phyloP scores from a whole-genome alignment of 352 stramenopile species.

The Pythium brachiatum region DNA sequence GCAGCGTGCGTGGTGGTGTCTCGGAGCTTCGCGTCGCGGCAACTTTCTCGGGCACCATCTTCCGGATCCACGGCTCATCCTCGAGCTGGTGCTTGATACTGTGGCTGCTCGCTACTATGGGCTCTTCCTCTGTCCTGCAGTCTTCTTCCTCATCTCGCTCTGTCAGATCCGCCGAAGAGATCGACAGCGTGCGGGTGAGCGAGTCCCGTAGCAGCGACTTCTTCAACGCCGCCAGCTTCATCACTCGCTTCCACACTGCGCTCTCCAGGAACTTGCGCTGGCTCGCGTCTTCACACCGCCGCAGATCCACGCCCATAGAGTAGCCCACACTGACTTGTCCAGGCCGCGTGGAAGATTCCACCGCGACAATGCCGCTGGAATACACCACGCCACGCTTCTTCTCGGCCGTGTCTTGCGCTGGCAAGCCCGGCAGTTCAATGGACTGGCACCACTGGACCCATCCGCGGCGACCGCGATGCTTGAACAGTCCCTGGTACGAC shows the following conservation, averaged over 20 bases:
- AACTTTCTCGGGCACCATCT: not conserved
- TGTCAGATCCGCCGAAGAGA: constrained; percentile 7
- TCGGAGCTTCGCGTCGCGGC: not conserved
- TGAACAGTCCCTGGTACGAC: constrained; percentile 26
- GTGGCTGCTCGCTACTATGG: not conserved
- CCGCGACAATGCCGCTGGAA: constrained; percentile 22
- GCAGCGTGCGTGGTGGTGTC: not conserved
- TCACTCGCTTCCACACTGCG: constrained; percentile 26
- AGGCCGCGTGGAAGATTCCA: constrained; percentile 18
- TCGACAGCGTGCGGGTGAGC: constrained; percentile 17
- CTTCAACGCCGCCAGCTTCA: constrained; percentile 23
- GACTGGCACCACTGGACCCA: constrained; percentile 31
- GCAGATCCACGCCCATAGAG: constrained; percentile 19
- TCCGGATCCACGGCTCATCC: not conserved
- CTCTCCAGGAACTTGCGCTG: constrained; percentile 17
- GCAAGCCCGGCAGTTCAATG: constrained; percentile 23
- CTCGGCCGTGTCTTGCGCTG: not conserved
- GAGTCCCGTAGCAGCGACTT: constrained; percentile 21
- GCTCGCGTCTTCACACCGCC: not conserved
- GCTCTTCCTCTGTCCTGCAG: not conserved
- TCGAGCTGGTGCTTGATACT: not conserved
- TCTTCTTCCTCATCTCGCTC: constrained; percentile 1
- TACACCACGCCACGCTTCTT: constrained; percentile 16
- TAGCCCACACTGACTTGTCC: constrained; percentile 20
- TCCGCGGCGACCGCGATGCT: constrained; percentile 21